Evolutionary conservation across 2,329 filamentous ascomycete species (phyloP).

Genomic region (Cladosporium phlei): DNA sequence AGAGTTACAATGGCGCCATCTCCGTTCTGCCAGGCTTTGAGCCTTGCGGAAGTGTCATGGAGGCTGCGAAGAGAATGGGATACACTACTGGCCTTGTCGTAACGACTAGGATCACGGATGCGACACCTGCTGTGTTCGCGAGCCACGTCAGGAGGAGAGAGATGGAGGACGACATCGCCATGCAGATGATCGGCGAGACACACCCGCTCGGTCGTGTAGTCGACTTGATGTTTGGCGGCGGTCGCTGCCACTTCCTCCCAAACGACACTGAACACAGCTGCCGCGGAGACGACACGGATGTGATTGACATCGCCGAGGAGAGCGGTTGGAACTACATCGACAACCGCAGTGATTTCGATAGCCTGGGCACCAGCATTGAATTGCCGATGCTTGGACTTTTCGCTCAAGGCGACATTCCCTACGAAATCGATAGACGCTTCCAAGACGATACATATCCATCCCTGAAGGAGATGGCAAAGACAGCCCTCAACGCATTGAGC

Average conservation of each 20-base stretch:
- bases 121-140: slow-evolving; percentile 92
- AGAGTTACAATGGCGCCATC: slow-evolving; percentile 97
- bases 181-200: slow-evolving; percentile 78
- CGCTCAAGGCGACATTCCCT: slow-evolving; percentile 77
- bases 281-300: slow-evolving; percentile 70
- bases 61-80: slow-evolving; percentile 86
- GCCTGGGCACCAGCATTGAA: slow-evolving; percentile 64
- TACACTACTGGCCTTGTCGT: slow-evolving; percentile 93
- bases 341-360: slow-evolving; percentile 65
- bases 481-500: slow-evolving; percentile 73
- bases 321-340: slow-evolving; percentile 72
- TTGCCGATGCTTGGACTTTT: slow-evolving; percentile 84
- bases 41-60: slow-evolving; percentile 86
- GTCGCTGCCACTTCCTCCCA: slow-evolving; percentile 85
- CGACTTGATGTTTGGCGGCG: slow-evolving; percentile 89
- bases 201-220: slow-evolving; percentile 82
- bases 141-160: slow-evolving; percentile 74
- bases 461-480: slow-evolving; percentile 82
- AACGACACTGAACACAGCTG: slow-evolving; percentile 80
- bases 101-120: slow-evolving; percentile 91
- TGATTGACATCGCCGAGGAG: slow-evolving; percentile 68
- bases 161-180: slow-evolving; percentile 85
- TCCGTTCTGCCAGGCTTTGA: slow-evolving; percentile 77
- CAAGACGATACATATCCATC: slow-evolving; percentile 79
- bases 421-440: slow-evolving; percentile 82